These are phyloP conservation scores for Epichloe bromicola DNA, from an alignment of 2,329 filamentous ascomycete species.

Conservation along the genomic window DNA sequence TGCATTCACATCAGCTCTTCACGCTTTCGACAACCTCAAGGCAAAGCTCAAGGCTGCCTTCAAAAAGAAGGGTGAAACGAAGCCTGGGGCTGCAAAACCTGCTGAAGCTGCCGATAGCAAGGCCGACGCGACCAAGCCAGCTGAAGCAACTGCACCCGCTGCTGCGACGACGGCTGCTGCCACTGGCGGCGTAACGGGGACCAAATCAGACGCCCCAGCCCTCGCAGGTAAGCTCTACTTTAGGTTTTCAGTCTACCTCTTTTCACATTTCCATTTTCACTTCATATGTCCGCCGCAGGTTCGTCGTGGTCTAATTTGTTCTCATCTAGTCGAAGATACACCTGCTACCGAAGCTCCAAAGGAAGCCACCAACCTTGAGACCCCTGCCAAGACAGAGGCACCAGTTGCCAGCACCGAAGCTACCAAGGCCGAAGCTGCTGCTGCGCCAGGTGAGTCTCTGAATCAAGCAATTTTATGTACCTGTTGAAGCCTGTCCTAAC, in stretches of 20 bases:
- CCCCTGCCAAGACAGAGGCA: neutral
- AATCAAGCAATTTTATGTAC: neutral
- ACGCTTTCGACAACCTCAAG: constrained; percentile 42
- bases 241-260: neutral
- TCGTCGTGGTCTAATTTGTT: neutral
- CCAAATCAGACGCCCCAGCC: constrained; percentile 20
- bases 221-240: constrained; percentile 16
- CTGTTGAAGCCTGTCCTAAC: neutral
- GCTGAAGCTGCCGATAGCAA: constrained; percentile 8
- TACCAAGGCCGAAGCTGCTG: constrained; percentile 1
- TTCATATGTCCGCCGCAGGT: neutral
- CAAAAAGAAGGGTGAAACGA: constrained; percentile 32
- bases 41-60: constrained; percentile 40
- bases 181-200: constrained; percentile 22
- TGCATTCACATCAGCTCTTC: constrained; percentile 25
- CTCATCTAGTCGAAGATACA: constrained; percentile 12
- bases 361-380: neutral
- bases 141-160: constrained; percentile 11
- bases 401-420: neutral
- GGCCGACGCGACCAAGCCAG: constrained; percentile 16
- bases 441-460: neutral
- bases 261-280: too few species aligned
- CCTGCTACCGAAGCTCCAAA: constrained; percentile 8
- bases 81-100: constrained; percentile 7
- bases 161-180: constrained; percentile 16